A percentile compares a stretch with the other conserved stretches of the same genome.
These are phyloP conservation scores for Phialocephala sp. DNA, from an alignment of 2,329 filamentous ascomycete genomes.

Conservation along the genomic window DNA sequence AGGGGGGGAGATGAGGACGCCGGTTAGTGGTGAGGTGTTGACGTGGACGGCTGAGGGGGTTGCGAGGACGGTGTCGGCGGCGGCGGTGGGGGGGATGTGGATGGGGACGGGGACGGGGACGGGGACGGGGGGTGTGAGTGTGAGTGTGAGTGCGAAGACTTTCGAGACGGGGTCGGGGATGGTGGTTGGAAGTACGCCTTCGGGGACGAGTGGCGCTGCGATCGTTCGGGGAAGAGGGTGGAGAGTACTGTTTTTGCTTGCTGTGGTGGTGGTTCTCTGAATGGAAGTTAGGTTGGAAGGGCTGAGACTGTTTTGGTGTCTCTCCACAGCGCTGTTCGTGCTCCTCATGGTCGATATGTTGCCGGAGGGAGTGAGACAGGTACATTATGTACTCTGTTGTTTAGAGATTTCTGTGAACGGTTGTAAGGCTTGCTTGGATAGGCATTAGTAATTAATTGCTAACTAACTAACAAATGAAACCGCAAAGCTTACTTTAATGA, in stretches of 20 bases:
- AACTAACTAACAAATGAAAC: no score
- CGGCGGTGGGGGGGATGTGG: not conserved
- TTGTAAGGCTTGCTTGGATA: no score
- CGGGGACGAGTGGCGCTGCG: not conserved
- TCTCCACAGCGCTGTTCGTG: no score
- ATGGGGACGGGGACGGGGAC: not conserved
- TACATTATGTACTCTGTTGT: no score
- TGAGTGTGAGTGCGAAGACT: not conserved
- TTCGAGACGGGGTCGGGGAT: not conserved
- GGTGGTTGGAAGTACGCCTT: not conserved
- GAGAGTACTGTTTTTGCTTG: not conserved
- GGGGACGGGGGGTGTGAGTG: no score
- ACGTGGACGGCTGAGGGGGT: not conserved
- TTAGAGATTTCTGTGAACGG: no score
- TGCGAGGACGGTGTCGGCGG: not conserved
- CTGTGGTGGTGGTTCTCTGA: not conserved
- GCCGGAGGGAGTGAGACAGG: no score
- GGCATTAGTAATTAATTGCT: no score
- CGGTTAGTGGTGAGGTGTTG: not conserved
- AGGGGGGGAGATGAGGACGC: not conserved
- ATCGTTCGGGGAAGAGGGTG: not conserved
- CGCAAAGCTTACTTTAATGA: no score
- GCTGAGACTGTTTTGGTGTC: no score
- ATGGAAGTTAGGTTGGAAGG: no score
- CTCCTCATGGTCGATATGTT: no score